Evolutionary conservation across 495 filamentous ascomycete species (phyloP).

Genomic region (Daldinia childiae): DNA sequence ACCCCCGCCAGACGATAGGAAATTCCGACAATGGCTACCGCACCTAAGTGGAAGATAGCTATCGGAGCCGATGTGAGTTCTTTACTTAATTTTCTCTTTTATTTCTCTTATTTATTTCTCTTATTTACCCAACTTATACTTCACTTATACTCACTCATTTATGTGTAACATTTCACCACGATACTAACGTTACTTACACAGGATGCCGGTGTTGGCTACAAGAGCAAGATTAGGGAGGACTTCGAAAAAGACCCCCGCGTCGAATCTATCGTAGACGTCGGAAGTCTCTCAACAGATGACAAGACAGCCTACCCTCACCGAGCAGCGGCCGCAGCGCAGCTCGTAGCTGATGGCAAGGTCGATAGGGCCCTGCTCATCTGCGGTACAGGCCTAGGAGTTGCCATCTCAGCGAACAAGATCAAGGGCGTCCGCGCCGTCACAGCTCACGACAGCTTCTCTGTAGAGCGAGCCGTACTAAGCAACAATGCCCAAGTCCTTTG

Average conservation of each 20-base stretch:
- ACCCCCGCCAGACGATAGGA: background rate
- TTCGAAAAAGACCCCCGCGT: slow-evolving; percentile 75
- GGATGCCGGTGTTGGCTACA: slow-evolving; percentile 82
- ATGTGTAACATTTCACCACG: background rate
- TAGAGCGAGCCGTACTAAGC: slow-evolving; percentile 82
- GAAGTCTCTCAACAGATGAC: slow-evolving; percentile 64
- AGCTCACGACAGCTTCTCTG: slow-evolving; percentile 84
- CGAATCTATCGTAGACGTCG: slow-evolving; percentile 73
- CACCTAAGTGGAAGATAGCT: slow-evolving; percentile 58
- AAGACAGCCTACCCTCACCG: slow-evolving; percentile 87
- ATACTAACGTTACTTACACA: slow-evolving; percentile 48
- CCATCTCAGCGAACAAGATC: slow-evolving; percentile 88
- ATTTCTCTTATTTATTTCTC: background rate
- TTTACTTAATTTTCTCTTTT: slow-evolving; percentile 37
- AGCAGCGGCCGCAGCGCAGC: slow-evolving; percentile 73
- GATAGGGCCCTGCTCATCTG: slow-evolving; percentile 88
- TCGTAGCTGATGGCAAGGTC: slow-evolving; percentile 72
- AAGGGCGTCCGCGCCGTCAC: slow-evolving; percentile 86
- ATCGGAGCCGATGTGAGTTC: slow-evolving; percentile 59
- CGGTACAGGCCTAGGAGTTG: slow-evolving; percentile 86
- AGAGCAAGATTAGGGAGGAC: slow-evolving; percentile 77
- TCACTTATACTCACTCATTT: slow-evolving; percentile 1
- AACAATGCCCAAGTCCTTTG: slow-evolving; percentile 91
- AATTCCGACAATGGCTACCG: slow-evolving; percentile 44
- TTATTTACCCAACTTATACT: no score